phyloP scores from a whole-genome alignment of 805 yeast species.

The Cyberlindnera euphorbiae region DNA sequence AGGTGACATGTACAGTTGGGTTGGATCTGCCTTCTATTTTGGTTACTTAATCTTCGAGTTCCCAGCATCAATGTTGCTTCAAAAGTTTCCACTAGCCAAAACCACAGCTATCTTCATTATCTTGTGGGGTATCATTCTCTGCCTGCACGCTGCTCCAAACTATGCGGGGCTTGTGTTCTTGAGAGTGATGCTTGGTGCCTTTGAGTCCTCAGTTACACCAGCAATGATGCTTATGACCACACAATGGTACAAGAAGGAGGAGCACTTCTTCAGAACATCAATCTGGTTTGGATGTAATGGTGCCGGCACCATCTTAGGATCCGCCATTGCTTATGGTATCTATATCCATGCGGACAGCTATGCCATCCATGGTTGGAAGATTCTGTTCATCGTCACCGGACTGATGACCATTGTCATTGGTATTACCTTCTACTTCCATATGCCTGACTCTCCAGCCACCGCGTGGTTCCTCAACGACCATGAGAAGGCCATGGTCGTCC shows the following conservation, averaged over 20 bases:
- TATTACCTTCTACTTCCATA: conserved; percentile 41
- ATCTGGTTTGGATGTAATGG: conserved; percentile 43
- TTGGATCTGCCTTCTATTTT: conserved; percentile 53
- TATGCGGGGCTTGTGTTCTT: conserved; percentile 36
- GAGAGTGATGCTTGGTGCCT: conserved; percentile 45
- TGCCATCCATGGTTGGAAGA: conserved; percentile 51
- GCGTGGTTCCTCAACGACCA: conserved; percentile 42
- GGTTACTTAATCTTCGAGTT: conserved; percentile 58
- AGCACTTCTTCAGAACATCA: conserved; percentile 38
- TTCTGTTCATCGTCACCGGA: conserved; percentile 56
- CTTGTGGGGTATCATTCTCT: conserved; percentile 54
- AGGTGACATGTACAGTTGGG: conserved; percentile 44
- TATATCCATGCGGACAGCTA: conserved; percentile 32
- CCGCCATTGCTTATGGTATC: conserved; percentile 51
- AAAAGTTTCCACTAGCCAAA: conserved; percentile 52
- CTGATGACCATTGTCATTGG: conserved; percentile 48
- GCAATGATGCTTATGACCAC: conserved; percentile 50
- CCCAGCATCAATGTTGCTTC: conserved; percentile 42
- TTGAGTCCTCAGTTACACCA: conserved; percentile 52
- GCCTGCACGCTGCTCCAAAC: conserved; percentile 37
- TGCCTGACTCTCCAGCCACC: conserved; percentile 53
- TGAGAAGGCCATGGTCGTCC: conserved; percentile 43
- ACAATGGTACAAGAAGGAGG: conserved; percentile 50
- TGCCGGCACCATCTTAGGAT: conserved; percentile 42
- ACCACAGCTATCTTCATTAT: conserved; percentile 42